Evolutionary conservation across 306 rosid species (phyloP).

Genomic region (Abrus precatorius): DNA sequence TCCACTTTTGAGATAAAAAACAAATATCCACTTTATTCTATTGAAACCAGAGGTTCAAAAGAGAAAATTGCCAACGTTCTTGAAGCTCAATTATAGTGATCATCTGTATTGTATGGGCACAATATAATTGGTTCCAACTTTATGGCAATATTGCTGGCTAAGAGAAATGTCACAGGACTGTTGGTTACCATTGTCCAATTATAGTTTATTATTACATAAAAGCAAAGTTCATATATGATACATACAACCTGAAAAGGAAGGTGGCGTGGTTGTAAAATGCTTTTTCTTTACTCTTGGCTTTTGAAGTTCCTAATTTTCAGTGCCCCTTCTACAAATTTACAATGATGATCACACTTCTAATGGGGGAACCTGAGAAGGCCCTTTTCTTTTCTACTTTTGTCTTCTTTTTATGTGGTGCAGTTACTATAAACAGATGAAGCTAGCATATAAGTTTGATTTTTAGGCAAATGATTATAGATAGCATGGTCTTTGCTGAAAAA

Average conservation of each 20-base stretch:
- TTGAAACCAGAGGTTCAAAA: slow-evolving; percentile 36
- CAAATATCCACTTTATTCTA: slow-evolving; percentile 47
- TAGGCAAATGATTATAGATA: slow-evolving; percentile 19
- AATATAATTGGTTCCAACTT: slow-evolving; percentile 41
- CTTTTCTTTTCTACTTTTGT: slow-evolving; percentile 32
- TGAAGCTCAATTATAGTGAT: slow-evolving; percentile 35
- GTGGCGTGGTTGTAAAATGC: slow-evolving; percentile 56
- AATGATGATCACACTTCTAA: slow-evolving; percentile 52
- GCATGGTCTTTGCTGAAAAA: slow-evolving; percentile 46
- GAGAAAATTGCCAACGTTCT: slow-evolving; percentile 31
- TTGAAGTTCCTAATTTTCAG: slow-evolving; percentile 51
- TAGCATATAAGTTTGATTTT: slow-evolving; percentile 44
- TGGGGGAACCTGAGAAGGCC: not conserved
- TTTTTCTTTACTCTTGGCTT: slow-evolving; percentile 47
- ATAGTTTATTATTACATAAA: slow-evolving; percentile 29
- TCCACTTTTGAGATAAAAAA: slow-evolving; percentile 45
- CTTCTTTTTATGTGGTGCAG: slow-evolving; percentile 36
- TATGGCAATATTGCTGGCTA: slow-evolving; percentile 32
- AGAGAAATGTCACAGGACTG: not conserved
- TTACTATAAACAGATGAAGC: slow-evolving; percentile 40
- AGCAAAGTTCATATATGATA: slow-evolving; percentile 15
- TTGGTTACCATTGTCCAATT: slow-evolving; percentile 20
- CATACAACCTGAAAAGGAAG: slow-evolving; percentile 49
- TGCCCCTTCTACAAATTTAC: slow-evolving; percentile 39
- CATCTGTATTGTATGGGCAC: slow-evolving; percentile 38